Evolutionary conservation across 306 rosid species (phyloP), one percentile per base, ranked within the genome.

Genomic region (Vigna reflexopilosa): DNA sequence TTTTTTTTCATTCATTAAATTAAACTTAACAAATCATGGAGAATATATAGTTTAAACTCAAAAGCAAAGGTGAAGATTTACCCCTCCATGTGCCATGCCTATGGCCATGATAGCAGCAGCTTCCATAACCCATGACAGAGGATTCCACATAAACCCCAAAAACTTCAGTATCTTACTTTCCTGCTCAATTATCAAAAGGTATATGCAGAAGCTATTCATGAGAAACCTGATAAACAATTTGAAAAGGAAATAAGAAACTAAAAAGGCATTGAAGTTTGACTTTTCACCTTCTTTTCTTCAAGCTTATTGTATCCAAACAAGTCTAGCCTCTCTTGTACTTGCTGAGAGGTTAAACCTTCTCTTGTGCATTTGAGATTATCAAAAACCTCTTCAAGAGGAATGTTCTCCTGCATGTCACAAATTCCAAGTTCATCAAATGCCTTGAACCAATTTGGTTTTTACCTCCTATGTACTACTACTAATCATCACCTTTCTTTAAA

Each of bases 61-160:
- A 11, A 24, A 10, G 38, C 2, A 38, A 38, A 34, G 20, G 20
- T 50, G 32, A 34, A 55, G 40, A 74, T 59, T 84, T 85, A 91
- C 97, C 83, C 88, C 89, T 81, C 86, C 85, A 47, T 89, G 97
- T 51, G 97, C 86, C 76, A 91, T 75, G 47, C 47, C 91, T 83
- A 91, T 82, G 78, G 97, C 93, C 89, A 89, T 88, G 77, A 91
- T 3, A 72, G 93, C 92, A 77, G 92, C 97, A 72, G 93, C 96
- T 86, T 89, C 96, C 96, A 91, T 91, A n/a, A 91, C 93, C 96
- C 96, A 91, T 67, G 96, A 91, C 10, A 91, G 67, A 77, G 97
- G 97, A 86, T 91, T 91, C 96, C 96, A 89, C 96, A 87, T 91
- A 78, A 91, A 91, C 3, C 96, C 89, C 88, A 91, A 85, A 77